Percentiles rank a stretch among this genome's conserved stretches.
phyloP scores from a whole-genome alignment of 2,329 filamentous ascomycete species.

The Nothophoma quercina region DNA sequence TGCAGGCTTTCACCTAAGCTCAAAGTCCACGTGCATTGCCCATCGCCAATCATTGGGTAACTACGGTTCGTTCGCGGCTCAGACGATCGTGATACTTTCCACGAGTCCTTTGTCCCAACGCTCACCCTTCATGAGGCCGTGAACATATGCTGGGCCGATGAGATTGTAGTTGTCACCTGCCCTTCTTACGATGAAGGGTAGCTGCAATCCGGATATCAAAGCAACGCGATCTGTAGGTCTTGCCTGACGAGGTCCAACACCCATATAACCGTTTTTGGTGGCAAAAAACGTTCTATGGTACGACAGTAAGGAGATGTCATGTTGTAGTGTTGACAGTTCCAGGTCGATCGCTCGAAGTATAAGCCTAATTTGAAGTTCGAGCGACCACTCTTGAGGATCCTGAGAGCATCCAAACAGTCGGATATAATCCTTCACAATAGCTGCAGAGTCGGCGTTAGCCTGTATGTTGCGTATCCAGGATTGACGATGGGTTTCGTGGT shows the following conservation, averaged over 20 bases:
- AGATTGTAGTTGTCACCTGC: neutral
- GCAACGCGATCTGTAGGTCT: slow-evolving; percentile 5
- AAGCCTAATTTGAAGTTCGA: slow-evolving; percentile 3
- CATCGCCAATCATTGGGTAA: too few species aligned
- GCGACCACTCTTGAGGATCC: neutral
- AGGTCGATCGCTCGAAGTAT: neutral
- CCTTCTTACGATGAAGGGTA: neutral
- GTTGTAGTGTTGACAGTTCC: slow-evolving; percentile 5
- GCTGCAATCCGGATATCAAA: slow-evolving; percentile 10
- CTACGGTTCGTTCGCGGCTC: too few species aligned
- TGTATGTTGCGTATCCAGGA: neutral
- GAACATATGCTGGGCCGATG: neutral
- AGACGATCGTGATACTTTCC: neutral
- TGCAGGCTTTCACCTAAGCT: too few species aligned
- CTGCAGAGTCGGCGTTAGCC: neutral
- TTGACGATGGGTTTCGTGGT: neutral
- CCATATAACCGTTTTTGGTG: slow-evolving; percentile 8
- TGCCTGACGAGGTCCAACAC: slow-evolving; percentile 1
- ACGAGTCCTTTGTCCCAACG: neutral
- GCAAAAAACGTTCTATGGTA: slow-evolving; percentile 16
- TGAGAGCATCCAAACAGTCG: neutral
- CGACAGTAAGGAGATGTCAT: slow-evolving; percentile 6
- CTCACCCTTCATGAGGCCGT: neutral
- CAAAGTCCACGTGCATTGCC: too few species aligned
- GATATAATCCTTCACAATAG: neutral